Conservation (phyloP, 371 early-diverging fungal species). For the Rhizomucor miehei region DNA sequence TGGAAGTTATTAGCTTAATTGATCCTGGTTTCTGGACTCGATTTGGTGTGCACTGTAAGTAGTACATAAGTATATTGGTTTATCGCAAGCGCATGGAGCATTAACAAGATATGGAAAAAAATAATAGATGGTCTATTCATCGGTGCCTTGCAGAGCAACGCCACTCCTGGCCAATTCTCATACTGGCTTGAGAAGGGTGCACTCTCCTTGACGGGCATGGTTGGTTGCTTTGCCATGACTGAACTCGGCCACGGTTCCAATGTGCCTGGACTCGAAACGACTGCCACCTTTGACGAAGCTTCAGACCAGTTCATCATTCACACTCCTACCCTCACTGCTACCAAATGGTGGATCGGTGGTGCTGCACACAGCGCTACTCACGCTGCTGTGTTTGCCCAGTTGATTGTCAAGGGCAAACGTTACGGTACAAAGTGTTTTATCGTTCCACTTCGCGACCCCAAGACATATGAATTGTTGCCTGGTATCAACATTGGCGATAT, state of each 20-base stretch:
- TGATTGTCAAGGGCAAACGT: conserved; percentile 71
- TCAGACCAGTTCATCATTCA: conserved; percentile 88
- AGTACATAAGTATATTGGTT: not conserved
- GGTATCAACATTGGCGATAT: conserved; percentile 72
- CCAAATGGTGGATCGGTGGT: conserved; percentile 98
- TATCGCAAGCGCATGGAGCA: not conserved
- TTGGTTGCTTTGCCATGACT: conserved; percentile 93
- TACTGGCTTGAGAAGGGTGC: conserved; percentile 92
- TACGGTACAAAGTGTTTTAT: conserved; percentile 81
- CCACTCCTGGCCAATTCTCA: conserved; percentile 79
- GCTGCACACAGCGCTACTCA: conserved; percentile 88
- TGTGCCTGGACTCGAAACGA: conserved; percentile 91
- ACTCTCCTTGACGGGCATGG: conserved; percentile 73
- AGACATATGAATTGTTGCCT: conserved; percentile 54
- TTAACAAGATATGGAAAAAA: not conserved
- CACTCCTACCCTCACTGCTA: conserved; percentile 87
- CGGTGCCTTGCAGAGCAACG: conserved; percentile 86
- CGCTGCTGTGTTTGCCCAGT: conserved; percentile 77
- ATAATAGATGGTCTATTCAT: conserved; percentile 77
- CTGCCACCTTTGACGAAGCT: conserved; percentile 84
- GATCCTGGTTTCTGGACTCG: conserved; percentile 93
- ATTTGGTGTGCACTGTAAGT: conserved; percentile 83
- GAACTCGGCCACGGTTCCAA: conserved; percentile 90
- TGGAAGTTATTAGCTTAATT: conserved; percentile 79
- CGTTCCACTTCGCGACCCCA: conserved; percentile 68